Base-by-base conservation (phyloP, 371 early-diverging fungal species). In the Lichtheimia ornata region DNA sequence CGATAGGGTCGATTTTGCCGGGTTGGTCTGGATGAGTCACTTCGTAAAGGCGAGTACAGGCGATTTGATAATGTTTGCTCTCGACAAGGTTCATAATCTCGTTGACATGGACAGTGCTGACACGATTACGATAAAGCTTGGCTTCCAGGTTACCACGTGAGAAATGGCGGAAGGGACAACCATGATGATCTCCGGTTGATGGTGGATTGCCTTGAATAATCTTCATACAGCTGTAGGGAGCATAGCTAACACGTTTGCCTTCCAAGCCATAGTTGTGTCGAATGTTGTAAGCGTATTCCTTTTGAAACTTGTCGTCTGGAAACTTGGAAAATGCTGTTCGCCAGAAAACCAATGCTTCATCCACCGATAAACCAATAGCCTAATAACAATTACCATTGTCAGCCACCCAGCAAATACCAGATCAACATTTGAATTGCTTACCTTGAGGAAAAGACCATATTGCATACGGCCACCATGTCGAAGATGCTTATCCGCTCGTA, bases 191-290 rank as follows among this genome's bases (percentile, higher is more conserved):
- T 4, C 90, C 90, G 3, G 90, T 72, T 1, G 89, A 86, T 3
- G 97, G 96, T 42, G 84, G 84, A 51, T 88, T 87, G 45, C 77
- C 65, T 35, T 79, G 84, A 65, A 97, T 97, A 72, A 99, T 94
- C 62, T 92, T 94, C 54, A 81, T 71, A 76, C 99, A 99, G 50
- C 88, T 88, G 76, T 90, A 97, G 2, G 98, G 93, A 11, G 84
- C 78, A 76, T 98, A 99, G 69, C 97, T 89, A 12, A 86, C 87
- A 15, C 98, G 90, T 54, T 90, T 92, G 25, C 99, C 99, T 74
- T 99, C 99, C 67, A 91, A 68, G 55, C 99, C 99, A 77, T 99
- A 99, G 70, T 91, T 95, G 82, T 98, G 97, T 40, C 99, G 85
- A 59, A 99, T 89, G 66, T 94, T 94, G 80, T 99, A 99, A 18